Conservation (phyloP, 2,329 filamentous ascomycete genomes). For the Fusarium virguliforme region DNA sequence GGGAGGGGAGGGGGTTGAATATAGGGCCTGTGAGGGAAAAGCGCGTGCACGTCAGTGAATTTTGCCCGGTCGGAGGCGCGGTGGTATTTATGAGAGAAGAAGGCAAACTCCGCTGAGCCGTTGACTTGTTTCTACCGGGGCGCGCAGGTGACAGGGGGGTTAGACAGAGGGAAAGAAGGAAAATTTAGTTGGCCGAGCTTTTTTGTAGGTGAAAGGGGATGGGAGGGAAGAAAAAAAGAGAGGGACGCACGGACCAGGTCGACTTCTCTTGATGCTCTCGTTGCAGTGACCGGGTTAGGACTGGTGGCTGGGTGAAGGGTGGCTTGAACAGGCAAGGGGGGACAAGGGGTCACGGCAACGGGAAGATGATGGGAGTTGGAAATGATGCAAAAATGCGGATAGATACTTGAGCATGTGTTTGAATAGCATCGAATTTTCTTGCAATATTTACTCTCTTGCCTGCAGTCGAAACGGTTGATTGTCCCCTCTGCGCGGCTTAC, state of each 20-base stretch:
- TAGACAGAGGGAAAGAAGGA: slow-evolving; percentile 45
- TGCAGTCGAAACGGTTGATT: not conserved
- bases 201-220: slow-evolving; percentile 40
- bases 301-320: slow-evolving; percentile 25
- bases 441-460: not conserved
- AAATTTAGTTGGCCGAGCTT: slow-evolving; percentile 58
- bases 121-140: slow-evolving; percentile 60
- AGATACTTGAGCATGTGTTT: not conserved
- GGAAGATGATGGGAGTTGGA: not conserved
- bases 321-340: slow-evolving; percentile 27
- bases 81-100: slow-evolving; percentile 65
- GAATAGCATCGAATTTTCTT: not conserved
- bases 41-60: slow-evolving; percentile 64
- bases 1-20: slow-evolving; percentile 46
- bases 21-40: slow-evolving; percentile 62
- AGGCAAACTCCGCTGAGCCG: slow-evolving; percentile 55
- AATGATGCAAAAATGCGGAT: not conserved
- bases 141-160: slow-evolving; percentile 49
- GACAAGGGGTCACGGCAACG: slow-evolving; percentile 2
- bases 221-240: slow-evolving; percentile 8
- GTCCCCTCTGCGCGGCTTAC: not conserved
- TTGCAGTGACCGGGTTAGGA: slow-evolving; percentile 8
- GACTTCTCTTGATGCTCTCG: slow-evolving; percentile 4
- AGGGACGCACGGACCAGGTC: slow-evolving; percentile 33
- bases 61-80: slow-evolving; percentile 62